Base-by-base conservation (phyloP, 495 filamentous ascomycete genomes). In the Aspergillus biplanus region DNA sequence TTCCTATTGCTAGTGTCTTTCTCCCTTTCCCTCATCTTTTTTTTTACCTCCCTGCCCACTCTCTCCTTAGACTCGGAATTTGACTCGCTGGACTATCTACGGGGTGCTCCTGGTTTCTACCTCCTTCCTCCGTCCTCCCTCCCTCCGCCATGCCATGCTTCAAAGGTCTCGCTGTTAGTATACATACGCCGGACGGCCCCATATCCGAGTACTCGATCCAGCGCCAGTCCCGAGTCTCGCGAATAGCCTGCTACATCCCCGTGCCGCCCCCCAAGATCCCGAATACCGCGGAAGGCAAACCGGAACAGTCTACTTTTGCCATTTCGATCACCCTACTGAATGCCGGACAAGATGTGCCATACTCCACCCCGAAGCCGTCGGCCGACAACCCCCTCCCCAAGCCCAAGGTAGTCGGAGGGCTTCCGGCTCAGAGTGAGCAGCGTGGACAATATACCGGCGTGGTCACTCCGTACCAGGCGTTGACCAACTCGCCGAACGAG, bases 161-260 rank as follows among this genome's bases (percentile, higher is more conserved):
- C 83, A 95, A 96, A 80, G 93, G 93, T 75, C 91, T 97, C 71
- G 93, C 93, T 53, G 93, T 97, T 73, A 96, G 92, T 82, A 95
- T 97, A 71, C 93, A 97, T 75, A 91, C 93, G 37, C 91, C 92
- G 61, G 89, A 91, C 69, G 90, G 91, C 64, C 91, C 95, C 33
- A 84, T 98, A 63, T 83, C 91, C 53, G 95, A 99, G 75, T 90
- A 96, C 77, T 94, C 94, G 67, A 89, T 97, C 53, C 93, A 97
- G 79, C 96, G 92, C 70, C 93, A 97, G 73, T 91, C 92, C 42
- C 89, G 91, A 68, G 84, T 90, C 54, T 92, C 91, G 59, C 90
- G 96, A 63, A 97, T 99, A 79, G 96, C 91, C 68, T 92, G 92
- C 62, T 98, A 97, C 79, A 98, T 98, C 67, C 93, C 95, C 13